Conservation (phyloP, 2,329 filamentous ascomycete genomes). For the Ophiosphaerella narmari region DNA sequence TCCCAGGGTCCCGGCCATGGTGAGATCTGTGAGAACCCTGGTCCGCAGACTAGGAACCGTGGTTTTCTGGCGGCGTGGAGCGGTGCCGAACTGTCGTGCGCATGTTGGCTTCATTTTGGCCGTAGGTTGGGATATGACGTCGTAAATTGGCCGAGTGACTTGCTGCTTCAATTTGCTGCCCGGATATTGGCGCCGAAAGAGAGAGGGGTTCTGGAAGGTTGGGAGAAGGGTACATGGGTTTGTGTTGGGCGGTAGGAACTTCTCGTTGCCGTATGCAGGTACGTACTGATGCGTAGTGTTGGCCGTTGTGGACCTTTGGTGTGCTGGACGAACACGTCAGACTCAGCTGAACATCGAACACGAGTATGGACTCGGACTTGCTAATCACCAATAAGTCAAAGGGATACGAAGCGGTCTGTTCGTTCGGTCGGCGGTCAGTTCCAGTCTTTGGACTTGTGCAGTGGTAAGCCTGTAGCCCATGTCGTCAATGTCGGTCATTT, state of each 20-base stretch:
- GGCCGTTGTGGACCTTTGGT: not conserved
- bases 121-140: no score
- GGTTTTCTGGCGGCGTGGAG: not conserved
- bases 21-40: not conserved
- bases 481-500: not conserved
- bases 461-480: no score
- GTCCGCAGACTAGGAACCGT: not conserved
- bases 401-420: no score
- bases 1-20: not conserved
- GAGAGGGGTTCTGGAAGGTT: conserved; percentile 9
- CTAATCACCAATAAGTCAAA: not conserved
- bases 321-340: no score
- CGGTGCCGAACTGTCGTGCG: not conserved
- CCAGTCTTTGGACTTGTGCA: no score
- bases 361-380: no score
- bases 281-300: conserved; percentile 3
- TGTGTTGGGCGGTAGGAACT: not conserved
- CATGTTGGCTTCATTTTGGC: not conserved
- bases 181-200: not conserved
- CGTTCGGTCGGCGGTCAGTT: no score
- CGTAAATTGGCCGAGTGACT: not conserved
- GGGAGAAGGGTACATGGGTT: not conserved
- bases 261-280: conserved; percentile 15
- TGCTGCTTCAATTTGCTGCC: not conserved
- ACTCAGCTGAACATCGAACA: no score